Conservation (phyloP, 371 early-diverging fungal genomes). For the Dichotomocladium elegans region DNA sequence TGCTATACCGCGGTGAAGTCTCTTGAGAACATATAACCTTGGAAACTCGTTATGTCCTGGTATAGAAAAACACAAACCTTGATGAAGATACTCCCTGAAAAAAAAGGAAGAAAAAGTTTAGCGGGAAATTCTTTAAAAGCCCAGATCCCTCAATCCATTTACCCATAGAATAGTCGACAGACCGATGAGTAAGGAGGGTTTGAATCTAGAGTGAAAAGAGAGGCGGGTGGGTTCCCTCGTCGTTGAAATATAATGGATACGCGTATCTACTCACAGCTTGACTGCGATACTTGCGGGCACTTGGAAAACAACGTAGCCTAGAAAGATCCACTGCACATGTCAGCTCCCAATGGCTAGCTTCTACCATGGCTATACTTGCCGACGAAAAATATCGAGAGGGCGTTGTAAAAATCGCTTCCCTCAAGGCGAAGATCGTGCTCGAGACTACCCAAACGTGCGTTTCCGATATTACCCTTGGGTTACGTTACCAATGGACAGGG, state of each 20-base stretch:
- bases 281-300: slow-evolving; percentile 9
- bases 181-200: background rate
- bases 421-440: slow-evolving; percentile 8
- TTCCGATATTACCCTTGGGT: slow-evolving; percentile 12
- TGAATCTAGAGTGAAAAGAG: background rate
- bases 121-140: no score
- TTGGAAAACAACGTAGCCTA: slow-evolving; percentile 11
- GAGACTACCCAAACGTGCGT: slow-evolving; percentile 11
- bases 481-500: background rate
- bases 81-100: no score
- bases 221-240: no score
- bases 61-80: no score
- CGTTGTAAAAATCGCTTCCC: slow-evolving; percentile 15
- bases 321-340: background rate
- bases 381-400: slow-evolving; percentile 10
- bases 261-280: slow-evolving; percentile 1
- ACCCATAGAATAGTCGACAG: background rate
- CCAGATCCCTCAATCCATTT: no score
- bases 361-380: background rate
- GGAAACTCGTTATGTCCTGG: no score
- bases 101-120: no score
- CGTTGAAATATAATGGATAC: background rate
- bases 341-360: background rate
- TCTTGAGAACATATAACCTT: no score
- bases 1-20: no score